Evolutionary conservation across 2,329 filamentous ascomycete species (phyloP), one percentile per base, ranked within the genome.

Genomic region (Aspergillus awamori): DNA sequence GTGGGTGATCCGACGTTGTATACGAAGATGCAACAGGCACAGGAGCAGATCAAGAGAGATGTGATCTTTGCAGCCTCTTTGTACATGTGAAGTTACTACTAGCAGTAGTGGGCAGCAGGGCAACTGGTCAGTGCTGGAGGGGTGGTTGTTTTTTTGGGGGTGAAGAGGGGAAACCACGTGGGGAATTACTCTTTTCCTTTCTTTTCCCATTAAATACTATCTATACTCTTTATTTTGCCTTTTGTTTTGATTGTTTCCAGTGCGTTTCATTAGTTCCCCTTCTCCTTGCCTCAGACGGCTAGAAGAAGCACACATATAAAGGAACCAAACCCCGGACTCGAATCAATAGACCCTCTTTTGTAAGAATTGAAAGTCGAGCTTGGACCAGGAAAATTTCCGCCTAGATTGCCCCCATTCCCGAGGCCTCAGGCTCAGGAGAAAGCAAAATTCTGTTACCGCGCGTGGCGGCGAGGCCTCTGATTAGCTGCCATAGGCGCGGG

Each of bases 11-110:
- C 95, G 3, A 89, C 89, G 59, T 80, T 99, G 67, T 97, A 96
- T 76, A 87, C 89, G 67, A 99, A 99, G 85, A 99, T 99, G 94
- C 89, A 96, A 80, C 88, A 88, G 65, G 96, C 94, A 68, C 94
- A 98, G 84, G 95, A 99, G 82, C 86, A 97, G 85, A 99, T 99
- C 75, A 96, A 97, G 84, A 83, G 95, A 72, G 95, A 97, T 76
- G 95, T 97, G 57, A 96, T 92, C 22, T 93, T 93, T 17, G 92
- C 93, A 41, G 92, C 93, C 13, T 92, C 89, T 75, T 78, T 96
- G 72, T 96, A 96, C 73, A 93, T 96, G 90, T 96, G 61, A 55
- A 26, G n/a, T 38, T 36, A 36, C 11, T 36, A 13, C 30, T n/a
- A 8, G 10, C 13, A 13, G 10, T 33, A 33, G 11, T 22, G 10